phyloP scores from a whole-genome alignment of 2,329 filamentous ascomycete genomes.

The Coniella lustricola region DNA sequence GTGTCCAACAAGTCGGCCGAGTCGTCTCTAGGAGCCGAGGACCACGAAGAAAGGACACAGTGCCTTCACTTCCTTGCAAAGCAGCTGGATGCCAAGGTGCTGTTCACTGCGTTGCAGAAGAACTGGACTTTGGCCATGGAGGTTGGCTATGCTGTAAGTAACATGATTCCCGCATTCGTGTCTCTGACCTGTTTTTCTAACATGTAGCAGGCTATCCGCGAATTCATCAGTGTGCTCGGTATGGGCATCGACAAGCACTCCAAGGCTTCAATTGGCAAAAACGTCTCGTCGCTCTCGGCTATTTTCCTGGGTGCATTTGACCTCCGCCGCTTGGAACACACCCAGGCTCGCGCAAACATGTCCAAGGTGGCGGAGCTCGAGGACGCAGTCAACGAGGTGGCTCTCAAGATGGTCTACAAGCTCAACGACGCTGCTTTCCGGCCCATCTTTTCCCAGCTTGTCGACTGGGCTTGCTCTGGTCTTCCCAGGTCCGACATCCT shows the following conservation, averaged over 20 bases:
- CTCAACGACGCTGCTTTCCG: conserved; percentile 91
- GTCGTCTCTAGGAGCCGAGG: conserved; percentile 52
- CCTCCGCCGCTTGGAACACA: conserved; percentile 51
- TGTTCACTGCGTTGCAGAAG: conserved; percentile 64
- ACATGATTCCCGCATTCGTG: not conserved
- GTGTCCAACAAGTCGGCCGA: conserved; percentile 67
- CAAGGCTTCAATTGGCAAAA: conserved; percentile 73
- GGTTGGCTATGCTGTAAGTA: conserved; percentile 55
- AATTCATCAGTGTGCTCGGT: conserved; percentile 64
- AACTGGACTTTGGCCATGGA: conserved; percentile 63
- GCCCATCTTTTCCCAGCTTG: conserved; percentile 78
- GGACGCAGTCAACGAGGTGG: conserved; percentile 57
- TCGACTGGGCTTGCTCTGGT: conserved; percentile 67
- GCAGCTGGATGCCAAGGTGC: conserved; percentile 68
- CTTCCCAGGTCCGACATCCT: conserved; percentile 54
- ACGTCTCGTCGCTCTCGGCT: conserved; percentile 60
- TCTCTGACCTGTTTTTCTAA: conserved; percentile 23
- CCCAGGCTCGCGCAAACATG: conserved; percentile 34
- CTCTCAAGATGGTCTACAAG: conserved; percentile 90
- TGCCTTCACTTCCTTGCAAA: conserved; percentile 70
- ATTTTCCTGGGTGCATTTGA: conserved; percentile 57
- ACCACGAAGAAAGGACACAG: conserved; percentile 57
- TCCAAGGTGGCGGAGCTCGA: conserved; percentile 51
- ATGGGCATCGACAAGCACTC: conserved; percentile 68
- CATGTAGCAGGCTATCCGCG: conserved; percentile 50